Base-by-base conservation (phyloP, 1,284 basidiomycete genomes). In the Caloboletus inedulis region DNA sequence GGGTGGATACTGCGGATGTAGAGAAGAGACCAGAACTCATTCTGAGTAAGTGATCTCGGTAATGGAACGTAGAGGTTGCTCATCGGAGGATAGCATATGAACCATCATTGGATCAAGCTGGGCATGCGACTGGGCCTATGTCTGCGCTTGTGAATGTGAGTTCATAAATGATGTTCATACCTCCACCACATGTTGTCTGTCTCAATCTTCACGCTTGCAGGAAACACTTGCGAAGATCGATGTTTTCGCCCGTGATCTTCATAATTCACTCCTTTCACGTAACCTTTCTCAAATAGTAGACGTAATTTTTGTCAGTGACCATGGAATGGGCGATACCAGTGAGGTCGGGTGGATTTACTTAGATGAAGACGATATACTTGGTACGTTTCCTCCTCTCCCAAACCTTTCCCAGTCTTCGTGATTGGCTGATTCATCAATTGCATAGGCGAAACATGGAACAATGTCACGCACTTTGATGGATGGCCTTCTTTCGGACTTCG, bases 301-400 rank as follows among this genome's bases (percentile, higher is more conserved):
- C 66, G 76, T 97, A 27, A 78, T 96, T 25, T 92, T 95, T 61
- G 91, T 97, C 47, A 90, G 87, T 53, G 94, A 97, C 69, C 94
- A 97, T 65, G 94, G 94, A 4, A 96, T 97, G 94, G 87, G 85
- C 0, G 85, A 87, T 59, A 95, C 92, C 8, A 85, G 83, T 56
- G 79, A 89, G 58, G 82, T 85, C 0, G 80, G 87, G 44, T 75
- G 85, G 48, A 74, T 96, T 34, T 93, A 87, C 68, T 75, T 97
- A 47, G 93, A 97, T 66, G 85, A 90, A 54, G 54, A 67, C 68
- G 19, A 73, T 72, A 43, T 85, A 91, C 54, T 80, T 58, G 93
- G 84, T 65, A 43, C 12, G 58, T 33, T 40, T 40, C 18, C 39
- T 50, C n/a, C 12, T 14, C 9, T 43, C 10, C 18, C 3, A 7